These are phyloP conservation scores for Aureobasidium musti DNA, from an alignment of 2,329 filamentous ascomycete species.

Conservation along the genomic window DNA sequence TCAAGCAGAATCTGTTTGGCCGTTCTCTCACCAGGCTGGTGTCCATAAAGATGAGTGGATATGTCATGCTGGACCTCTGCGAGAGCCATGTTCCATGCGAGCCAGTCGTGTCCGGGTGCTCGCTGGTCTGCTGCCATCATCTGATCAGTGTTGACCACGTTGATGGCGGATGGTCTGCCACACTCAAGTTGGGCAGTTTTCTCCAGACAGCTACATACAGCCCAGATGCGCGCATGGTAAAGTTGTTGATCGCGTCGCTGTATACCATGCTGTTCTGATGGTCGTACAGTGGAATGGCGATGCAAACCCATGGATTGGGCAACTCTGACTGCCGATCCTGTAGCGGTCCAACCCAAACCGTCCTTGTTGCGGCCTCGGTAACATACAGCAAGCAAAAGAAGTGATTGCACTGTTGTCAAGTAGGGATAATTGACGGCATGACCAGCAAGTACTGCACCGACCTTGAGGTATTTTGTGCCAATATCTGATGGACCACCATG, in stretches of 20 bases:
- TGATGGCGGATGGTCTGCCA: conserved; percentile 23
- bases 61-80: conserved; percentile 26
- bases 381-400: conserved; percentile 19
- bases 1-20: conserved; percentile 19
- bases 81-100: conserved; percentile 23
- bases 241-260: conserved; percentile 18
- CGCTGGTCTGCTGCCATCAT: conserved; percentile 18
- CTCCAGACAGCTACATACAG: conserved; percentile 19
- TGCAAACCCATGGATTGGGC: conserved; percentile 27
- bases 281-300: background rate
- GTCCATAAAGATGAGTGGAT: conserved; percentile 23
- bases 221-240: conserved; percentile 23
- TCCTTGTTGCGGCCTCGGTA: conserved; percentile 22
- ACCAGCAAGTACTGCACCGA: conserved; percentile 13
- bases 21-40: conserved; percentile 26
- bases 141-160: conserved; percentile 19
- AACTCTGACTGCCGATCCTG: conserved; percentile 15
- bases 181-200: conserved; percentile 21
- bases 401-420: conserved; percentile 15
- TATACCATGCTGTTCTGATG: conserved; percentile 20
- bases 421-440: conserved; percentile 26
- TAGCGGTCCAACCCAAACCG: conserved; percentile 9
- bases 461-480: conserved; percentile 10
- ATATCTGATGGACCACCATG: background rate
- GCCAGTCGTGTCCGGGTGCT: conserved; percentile 16